Percentiles rank a stretch among this genome's conserved stretches.
Evolutionary conservation across 2,329 filamentous ascomycete species (phyloP).

Genomic region (Penicillium sclerotigenum): DNA sequence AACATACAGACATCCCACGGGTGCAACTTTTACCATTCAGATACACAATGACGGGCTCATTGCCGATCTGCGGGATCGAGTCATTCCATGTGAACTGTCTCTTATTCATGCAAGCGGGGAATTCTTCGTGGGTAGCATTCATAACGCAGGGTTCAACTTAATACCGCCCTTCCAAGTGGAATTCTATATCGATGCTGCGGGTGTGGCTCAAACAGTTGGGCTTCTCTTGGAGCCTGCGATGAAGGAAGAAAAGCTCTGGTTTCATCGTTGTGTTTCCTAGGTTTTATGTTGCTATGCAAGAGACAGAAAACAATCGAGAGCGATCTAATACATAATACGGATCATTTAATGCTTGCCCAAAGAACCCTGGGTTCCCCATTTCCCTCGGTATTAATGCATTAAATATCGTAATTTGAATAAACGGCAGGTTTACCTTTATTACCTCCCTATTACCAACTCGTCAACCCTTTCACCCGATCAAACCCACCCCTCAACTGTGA

Average conservation of each 20-base stretch:
- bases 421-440: neutral
- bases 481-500: slow-evolving; percentile 81
- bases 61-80: slow-evolving; percentile 15
- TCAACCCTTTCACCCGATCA: slow-evolving; percentile 67
- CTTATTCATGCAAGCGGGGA: slow-evolving; percentile 21
- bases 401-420: neutral
- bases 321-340: neutral
- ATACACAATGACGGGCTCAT: neutral
- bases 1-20: slow-evolving; percentile 13
- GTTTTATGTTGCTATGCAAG: neutral
- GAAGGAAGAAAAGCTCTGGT: slow-evolving; percentile 18
- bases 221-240: slow-evolving; percentile 15
- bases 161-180: slow-evolving; percentile 9
- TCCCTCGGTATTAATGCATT: neutral
- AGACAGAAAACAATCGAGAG: neutral
- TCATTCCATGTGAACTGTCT: neutral
- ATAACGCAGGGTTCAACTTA: neutral
- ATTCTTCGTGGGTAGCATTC: slow-evolving; percentile 16
- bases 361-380: neutral
- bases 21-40: neutral
- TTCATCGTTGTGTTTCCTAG: slow-evolving; percentile 6
- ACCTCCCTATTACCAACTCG: slow-evolving; percentile 52
- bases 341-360: neutral
- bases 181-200: slow-evolving; percentile 15
- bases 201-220: slow-evolving; percentile 6